These are phyloP conservation scores for Pestalotiopsis sp. DNA, from an alignment of 2,329 filamentous ascomycete species.

Conservation along the genomic window DNA sequence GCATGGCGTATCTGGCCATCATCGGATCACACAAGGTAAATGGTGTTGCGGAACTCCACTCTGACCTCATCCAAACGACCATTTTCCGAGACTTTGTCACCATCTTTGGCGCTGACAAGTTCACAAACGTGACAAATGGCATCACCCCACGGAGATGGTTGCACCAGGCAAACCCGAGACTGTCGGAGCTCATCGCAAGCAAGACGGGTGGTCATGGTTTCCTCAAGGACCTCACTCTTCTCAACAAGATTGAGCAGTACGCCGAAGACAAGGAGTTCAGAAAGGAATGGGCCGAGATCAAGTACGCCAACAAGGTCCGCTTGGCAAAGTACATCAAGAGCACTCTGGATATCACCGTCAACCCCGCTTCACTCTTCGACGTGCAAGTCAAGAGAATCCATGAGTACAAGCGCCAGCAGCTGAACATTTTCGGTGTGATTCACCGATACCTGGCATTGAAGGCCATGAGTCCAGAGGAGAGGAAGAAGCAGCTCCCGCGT, in stretches of 20 bases:
- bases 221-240: constrained; percentile 84
- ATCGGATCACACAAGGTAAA: constrained; percentile 99
- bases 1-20: constrained; percentile 94
- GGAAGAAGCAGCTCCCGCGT: constrained; percentile 83
- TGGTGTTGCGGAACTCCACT: constrained; percentile 95
- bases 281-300: constrained; percentile 95
- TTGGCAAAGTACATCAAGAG: constrained; percentile 90
- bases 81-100: constrained; percentile 99
- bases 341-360: constrained; percentile 78
- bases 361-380: constrained; percentile 88
- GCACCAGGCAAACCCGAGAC: constrained; percentile 91
- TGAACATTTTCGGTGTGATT: constrained; percentile 98
- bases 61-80: constrained; percentile 97
- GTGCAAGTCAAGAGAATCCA: constrained; percentile 99
- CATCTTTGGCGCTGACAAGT: constrained; percentile 95
- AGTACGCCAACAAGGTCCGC: constrained; percentile 91
- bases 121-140: constrained; percentile 97
- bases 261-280: constrained; percentile 88
- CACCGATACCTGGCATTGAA: constrained; percentile 92
- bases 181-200: constrained; percentile 89
- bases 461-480: constrained; percentile 78
- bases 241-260: constrained; percentile 84
- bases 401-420: constrained; percentile 98
- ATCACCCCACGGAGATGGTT: constrained; percentile 96
- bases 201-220: constrained; percentile 84